A percentile compares a stretch with the other conserved stretches of the same genome.
These are phyloP conservation scores for Colletotrichum gloeosporioides DNA, from an alignment of 2,329 filamentous ascomycete species.

Conservation along the genomic window DNA sequence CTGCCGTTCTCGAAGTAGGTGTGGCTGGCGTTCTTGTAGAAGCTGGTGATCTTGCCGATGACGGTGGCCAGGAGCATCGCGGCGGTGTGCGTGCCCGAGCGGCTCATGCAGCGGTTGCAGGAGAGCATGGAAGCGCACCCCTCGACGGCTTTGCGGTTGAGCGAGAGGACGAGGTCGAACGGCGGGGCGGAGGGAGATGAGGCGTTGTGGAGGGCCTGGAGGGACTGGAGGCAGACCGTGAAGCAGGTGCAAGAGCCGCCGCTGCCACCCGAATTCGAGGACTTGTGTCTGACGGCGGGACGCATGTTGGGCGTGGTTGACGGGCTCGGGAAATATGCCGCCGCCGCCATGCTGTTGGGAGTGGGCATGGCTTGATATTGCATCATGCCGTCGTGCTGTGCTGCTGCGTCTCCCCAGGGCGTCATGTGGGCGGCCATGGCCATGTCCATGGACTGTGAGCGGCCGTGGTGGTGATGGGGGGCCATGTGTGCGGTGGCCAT, in stretches of 20 bases:
- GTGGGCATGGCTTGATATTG: conserved; percentile 38
- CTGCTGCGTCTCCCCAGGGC: conserved; percentile 31
- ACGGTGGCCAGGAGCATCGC: conserved; percentile 57
- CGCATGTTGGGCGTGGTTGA: conserved; percentile 40
- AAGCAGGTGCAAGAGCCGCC: conserved; percentile 50
- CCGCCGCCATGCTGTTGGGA: conserved; percentile 38
- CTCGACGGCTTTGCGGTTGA: conserved; percentile 54
- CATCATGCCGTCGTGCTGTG: conserved; percentile 33
- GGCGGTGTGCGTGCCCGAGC: conserved; percentile 46
- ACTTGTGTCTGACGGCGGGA: conserved; percentile 26
- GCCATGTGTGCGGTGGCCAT: conserved; percentile 29
- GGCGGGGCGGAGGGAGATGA: conserved; percentile 41
- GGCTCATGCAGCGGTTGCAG: conserved; percentile 49
- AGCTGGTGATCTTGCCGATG: conserved; percentile 51
- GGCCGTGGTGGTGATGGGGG: conserved; percentile 31
- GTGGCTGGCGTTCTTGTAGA: conserved; percentile 48
- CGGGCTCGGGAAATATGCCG: conserved; percentile 44
- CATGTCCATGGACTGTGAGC: conserved; percentile 43
- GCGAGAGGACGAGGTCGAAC: conserved; percentile 49
- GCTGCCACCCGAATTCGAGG: conserved; percentile 24
- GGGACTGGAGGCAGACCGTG: conserved; percentile 48
- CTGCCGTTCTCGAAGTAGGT: conserved; percentile 40
- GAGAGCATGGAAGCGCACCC: conserved; percentile 52
- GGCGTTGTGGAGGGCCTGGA: conserved; percentile 52
- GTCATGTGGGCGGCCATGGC: conserved; percentile 30